Evolutionary conservation across 306 rosid genomes (phyloP).

Genomic region (Spatholobus suberectus): DNA sequence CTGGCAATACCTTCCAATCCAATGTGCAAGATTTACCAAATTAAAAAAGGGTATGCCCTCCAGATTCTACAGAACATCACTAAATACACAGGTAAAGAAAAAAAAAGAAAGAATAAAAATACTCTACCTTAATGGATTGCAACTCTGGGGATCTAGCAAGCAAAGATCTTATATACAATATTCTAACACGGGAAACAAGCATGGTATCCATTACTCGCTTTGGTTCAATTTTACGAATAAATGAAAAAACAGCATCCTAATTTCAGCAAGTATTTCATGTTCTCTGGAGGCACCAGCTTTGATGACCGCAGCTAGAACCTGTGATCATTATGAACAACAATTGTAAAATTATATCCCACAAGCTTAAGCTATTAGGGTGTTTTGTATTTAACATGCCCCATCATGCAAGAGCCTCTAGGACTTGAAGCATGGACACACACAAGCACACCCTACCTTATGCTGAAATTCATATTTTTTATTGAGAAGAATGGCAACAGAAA

Average conservation of each 20-base stretch:
- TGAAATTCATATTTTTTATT: neutral
- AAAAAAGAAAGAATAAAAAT: neutral
- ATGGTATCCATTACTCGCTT: slow-evolving; percentile 86
- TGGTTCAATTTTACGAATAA: slow-evolving; percentile 81
- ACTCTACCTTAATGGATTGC: slow-evolving; percentile 83
- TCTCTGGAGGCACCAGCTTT: slow-evolving; percentile 93
- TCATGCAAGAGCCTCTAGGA: neutral
- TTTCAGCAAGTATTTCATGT: slow-evolving; percentile 94
- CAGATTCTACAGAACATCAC: slow-evolving; percentile 18
- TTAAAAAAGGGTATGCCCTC: slow-evolving; percentile 24
- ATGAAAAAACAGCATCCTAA: slow-evolving; percentile 83
- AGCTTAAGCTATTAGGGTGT: neutral
- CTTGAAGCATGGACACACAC: neutral
- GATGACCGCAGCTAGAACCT: slow-evolving; percentile 90
- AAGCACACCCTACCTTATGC: neutral
- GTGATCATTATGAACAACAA: slow-evolving; percentile 22
- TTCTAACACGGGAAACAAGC: slow-evolving; percentile 89
- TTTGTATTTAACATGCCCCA: neutral
- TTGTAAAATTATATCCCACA: neutral
- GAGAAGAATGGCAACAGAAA: neutral
- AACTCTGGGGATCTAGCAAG: slow-evolving; percentile 88
- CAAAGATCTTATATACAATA: slow-evolving; percentile 83
- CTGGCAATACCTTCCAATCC: slow-evolving; percentile 64
- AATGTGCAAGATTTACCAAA: slow-evolving; percentile 16
- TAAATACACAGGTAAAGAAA: neutral